Percentiles rank a stretch among this genome's conserved stretches.
Evolutionary conservation across 805 yeast genomes (phyloP).

Genomic region (Kluyveromyces siamensis): DNA sequence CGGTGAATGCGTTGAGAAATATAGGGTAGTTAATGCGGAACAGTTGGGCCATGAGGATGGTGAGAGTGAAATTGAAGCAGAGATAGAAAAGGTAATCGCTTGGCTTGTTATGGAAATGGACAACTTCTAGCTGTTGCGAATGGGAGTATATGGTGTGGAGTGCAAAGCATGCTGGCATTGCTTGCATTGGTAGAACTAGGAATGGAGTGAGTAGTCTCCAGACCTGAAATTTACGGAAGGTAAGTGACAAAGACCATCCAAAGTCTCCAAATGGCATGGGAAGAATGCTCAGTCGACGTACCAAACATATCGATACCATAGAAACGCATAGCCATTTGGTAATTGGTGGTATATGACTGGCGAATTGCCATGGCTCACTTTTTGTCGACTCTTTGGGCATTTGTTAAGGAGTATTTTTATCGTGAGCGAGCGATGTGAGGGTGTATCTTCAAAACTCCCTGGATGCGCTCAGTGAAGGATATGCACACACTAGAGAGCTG

Average conservation of each 20-base stretch:
- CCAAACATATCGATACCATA: conserved; percentile 37
- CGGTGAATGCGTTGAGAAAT: conserved; percentile 18
- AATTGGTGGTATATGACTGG: conserved; percentile 44
- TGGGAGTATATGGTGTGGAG: conserved; percentile 21
- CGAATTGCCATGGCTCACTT: conserved; percentile 4
- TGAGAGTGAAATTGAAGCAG: conserved; percentile 12
- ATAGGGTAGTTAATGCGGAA: conserved; percentile 8
- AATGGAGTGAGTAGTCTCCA: conserved; percentile 25
- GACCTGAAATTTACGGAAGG: conserved; percentile 13
- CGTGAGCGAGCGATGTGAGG: no score
- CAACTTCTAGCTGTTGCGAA: conserved; percentile 19
- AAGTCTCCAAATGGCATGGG: conserved; percentile 8
- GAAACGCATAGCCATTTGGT: conserved; percentile 46
- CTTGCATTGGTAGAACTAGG: conserved; percentile 15
- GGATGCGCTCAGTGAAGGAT: no score
- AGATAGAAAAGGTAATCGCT: conserved; percentile 22
- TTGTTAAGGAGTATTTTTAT: no score
- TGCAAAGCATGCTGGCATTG: conserved; percentile 20
- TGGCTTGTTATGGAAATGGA: conserved; percentile 11
- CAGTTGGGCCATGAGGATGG: conserved; percentile 5
- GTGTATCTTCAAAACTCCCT: no score
- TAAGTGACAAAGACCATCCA: conserved; percentile 1
- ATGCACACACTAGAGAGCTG: no score
- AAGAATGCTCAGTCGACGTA: conserved; percentile 29
- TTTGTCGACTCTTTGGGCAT: background rate